phyloP scores from a whole-genome alignment of 2,329 filamentous ascomycete genomes.

The Immersiporthe knoxdaviesiana region DNA sequence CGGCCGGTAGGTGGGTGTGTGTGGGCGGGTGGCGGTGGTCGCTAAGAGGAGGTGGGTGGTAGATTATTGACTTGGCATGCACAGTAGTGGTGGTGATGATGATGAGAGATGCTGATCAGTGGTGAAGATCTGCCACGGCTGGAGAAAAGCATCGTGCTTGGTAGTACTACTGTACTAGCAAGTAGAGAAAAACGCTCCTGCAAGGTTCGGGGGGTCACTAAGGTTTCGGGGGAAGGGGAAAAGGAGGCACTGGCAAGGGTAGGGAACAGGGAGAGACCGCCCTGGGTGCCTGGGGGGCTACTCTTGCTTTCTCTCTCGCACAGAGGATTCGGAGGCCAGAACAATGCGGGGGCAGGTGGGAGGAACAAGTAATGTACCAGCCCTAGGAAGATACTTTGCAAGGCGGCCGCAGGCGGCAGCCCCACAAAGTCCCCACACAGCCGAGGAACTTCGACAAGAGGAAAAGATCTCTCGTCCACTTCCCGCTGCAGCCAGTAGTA shows the following conservation, averaged over 20 bases:
- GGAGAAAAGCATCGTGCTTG: too few species aligned
- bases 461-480: not conserved
- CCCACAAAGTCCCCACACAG: not conserved
- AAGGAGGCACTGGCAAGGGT: not conserved
- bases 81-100: not conserved
- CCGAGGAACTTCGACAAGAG: not conserved
- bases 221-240: not conserved
- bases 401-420: not conserved
- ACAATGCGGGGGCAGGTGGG: not conserved
- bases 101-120: not conserved
- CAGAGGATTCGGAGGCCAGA: slow-evolving; percentile 11
- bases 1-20: not conserved
- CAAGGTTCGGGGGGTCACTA: not conserved
- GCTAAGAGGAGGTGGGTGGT: not conserved
- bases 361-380: not conserved
- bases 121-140: not conserved
- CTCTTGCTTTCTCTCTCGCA: not conserved
- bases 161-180: not conserved
- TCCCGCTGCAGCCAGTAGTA: too few species aligned
- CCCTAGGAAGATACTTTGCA: not conserved
- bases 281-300: not conserved
- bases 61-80: too few species aligned
- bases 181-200: not conserved
- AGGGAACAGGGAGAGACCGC: too few species aligned
- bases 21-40: not conserved